Conservation (phyloP, 345 rosid genomes). For the Anacardium occidentale region DNA sequence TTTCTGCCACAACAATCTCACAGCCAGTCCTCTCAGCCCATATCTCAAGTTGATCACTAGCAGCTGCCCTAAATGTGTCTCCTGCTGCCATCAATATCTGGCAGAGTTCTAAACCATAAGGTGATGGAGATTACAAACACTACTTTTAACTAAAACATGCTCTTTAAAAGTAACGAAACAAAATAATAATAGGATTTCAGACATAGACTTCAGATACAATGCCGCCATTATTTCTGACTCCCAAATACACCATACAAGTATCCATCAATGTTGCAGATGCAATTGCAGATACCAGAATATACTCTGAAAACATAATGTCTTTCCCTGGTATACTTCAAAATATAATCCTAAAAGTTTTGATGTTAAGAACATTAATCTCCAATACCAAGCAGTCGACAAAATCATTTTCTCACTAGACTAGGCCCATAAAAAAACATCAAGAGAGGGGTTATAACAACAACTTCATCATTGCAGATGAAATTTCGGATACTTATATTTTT, state of each 20-base stretch:
- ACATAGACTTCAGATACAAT: slow-evolving; percentile 2
- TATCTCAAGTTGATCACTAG: slow-evolving; percentile 92
- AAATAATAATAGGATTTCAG: background rate
- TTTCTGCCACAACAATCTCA: slow-evolving; percentile 78
- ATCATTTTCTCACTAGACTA: background rate
- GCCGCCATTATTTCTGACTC: background rate
- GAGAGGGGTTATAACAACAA: background rate
- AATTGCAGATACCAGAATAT: background rate
- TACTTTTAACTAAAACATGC: background rate
- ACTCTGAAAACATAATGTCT: background rate
- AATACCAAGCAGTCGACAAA: background rate
- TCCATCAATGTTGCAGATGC: background rate
- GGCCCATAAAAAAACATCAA: background rate
- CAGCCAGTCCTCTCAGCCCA: slow-evolving; percentile 96
- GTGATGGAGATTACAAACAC: slow-evolving; percentile 3
- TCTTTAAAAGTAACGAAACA: background rate
- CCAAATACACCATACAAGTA: background rate
- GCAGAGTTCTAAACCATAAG: slow-evolving; percentile 37
- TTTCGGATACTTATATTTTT: too few species aligned
- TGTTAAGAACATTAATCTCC: background rate
- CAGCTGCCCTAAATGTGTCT: slow-evolving; percentile 98
- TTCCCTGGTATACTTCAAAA: background rate
- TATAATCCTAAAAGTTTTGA: background rate
- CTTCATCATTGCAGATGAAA: too few species aligned
- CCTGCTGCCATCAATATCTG: slow-evolving; percentile 97